Evolutionary conservation across 495 filamentous ascomycete genomes (phyloP), one percentile per base, ranked within the genome.

Genomic region (Penicillium longicatenatum): DNA sequence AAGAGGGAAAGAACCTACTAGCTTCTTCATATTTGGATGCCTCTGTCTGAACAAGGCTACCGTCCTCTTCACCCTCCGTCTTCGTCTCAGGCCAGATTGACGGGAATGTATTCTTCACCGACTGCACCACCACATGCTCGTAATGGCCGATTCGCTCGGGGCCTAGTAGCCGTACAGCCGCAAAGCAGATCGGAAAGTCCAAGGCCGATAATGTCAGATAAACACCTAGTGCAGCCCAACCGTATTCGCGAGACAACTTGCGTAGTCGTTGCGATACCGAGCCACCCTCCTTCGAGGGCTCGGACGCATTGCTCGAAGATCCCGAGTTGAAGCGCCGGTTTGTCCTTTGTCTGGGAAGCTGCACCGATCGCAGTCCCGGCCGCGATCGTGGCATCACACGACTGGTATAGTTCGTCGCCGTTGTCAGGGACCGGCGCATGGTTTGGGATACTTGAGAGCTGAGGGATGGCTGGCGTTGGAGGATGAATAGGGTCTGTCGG

Each of bases 171-270:
- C 89, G 82, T 19, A 99, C 94, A 2, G 91, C 83, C 22, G 93
- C 72, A 70, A 96, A 99, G 72, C 92, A 97, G 68, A 99, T 90
- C 0, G 94, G 94, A 62, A 98, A 96, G 66, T 99, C 94, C 57
- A 97, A 75, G 12, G 89, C 89, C 0, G 87, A 91, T 37, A 99
- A 76, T 0, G 73, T 73, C 9, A 96, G 71, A 73, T 99, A 99
- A 2, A 99, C 89, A 8, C 93, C 92, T n/a, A 96, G 70, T 2
- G 93, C 92, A 10, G 89, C 82, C 90, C 92, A 97, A 39, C 94
- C 94, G 70, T 99, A 99, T 73, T 97, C 95, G 42, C 88, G 83
- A 1, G 89, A 91, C n/a, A 98, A 80, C 63, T 90, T 90, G 66
- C 83, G 88, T 57, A 98, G 70, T 10, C 90, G 82, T 54, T 80